Conservation (phyloP, 176 grass and related monocot species). For the Neostapfia colusana region DNA sequence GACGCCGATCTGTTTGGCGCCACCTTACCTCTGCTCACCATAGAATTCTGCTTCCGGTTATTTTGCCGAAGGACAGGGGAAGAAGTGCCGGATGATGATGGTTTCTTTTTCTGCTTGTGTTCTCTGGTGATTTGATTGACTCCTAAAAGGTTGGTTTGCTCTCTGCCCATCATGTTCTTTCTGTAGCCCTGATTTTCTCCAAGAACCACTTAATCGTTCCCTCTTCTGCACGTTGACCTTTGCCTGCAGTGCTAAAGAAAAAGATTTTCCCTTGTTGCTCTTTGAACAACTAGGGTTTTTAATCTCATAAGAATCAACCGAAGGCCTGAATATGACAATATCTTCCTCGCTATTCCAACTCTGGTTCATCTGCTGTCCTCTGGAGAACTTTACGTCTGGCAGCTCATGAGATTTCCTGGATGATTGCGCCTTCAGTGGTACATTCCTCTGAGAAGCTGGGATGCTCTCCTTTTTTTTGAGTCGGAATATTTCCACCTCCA, state of each 20-base stretch:
- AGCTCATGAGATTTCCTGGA: conserved; percentile 42
- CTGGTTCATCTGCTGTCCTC: conserved; percentile 45
- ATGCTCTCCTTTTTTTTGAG: too few relatives aligned
- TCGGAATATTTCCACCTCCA: too few relatives aligned
- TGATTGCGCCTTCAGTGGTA: conserved; percentile 46
- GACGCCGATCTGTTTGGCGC: conserved; percentile 46
- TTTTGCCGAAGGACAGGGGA: conserved; percentile 70
- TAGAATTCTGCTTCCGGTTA: conserved; percentile 87
- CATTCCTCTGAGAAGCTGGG: conserved; percentile 42
- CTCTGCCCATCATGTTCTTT: conserved; percentile 62
- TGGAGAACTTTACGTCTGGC: conserved; percentile 38
- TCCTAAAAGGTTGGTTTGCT: conserved; percentile 54
- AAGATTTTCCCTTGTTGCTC: conserved; percentile 68
- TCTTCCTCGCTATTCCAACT: conserved; percentile 62
- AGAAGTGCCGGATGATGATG: conserved; percentile 38
- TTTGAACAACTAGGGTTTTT: conserved; percentile 49
- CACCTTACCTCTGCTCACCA: conserved; percentile 50
- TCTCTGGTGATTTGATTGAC: conserved; percentile 52
- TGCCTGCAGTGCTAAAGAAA: conserved; percentile 73
- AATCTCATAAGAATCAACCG: conserved; percentile 59
- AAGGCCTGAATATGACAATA: conserved; percentile 62
- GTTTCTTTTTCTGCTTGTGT: conserved; percentile 71
- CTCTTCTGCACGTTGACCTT: conserved; percentile 87
- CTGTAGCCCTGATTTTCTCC: conserved; percentile 46
- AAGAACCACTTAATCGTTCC: conserved; percentile 55